Evolutionary conservation across 1,139 yeast species (phyloP).

Genomic region (Zygoascus hellenicus): DNA sequence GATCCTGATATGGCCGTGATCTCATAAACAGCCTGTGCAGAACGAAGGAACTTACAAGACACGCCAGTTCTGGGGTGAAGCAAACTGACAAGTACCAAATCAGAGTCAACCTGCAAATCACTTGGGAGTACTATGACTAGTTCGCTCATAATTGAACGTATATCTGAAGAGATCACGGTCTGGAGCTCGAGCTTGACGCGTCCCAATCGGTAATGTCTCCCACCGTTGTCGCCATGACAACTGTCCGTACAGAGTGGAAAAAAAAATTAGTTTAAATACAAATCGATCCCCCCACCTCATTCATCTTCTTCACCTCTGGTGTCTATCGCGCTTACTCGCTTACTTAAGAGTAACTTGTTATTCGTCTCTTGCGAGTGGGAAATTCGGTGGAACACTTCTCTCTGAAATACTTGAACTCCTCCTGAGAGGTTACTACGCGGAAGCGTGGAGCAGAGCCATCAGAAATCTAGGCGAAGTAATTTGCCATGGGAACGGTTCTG

Average conservation of each 20-base stretch:
- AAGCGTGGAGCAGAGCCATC: constrained; percentile 28
- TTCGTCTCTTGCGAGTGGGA: constrained; percentile 25
- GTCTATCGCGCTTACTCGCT: constrained; percentile 28
- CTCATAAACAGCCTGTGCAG: constrained; percentile 21
- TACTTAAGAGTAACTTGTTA: constrained; percentile 19
- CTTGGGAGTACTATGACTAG: background rate
- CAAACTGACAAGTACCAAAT: background rate
- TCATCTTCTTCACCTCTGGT: constrained; percentile 10
- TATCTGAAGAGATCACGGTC: no score
- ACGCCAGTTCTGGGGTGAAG: constrained; percentile 28
- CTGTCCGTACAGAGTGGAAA: constrained; percentile 1
- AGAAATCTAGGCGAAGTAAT: constrained; percentile 17
- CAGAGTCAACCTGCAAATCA: background rate
- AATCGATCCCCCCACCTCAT: background rate
- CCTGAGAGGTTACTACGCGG: constrained; percentile 25
- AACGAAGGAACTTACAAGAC: constrained; percentile 22
- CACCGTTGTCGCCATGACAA: no score
- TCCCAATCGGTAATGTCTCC: no score
- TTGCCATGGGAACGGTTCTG: constrained; percentile 26
- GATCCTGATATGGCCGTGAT: constrained; percentile 24
- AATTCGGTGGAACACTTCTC: constrained; percentile 29
- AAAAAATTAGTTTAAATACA: constrained; percentile 2
- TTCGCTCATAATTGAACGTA: background rate
- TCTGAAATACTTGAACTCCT: constrained; percentile 17
- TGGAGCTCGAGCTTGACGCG: no score